Conservation (phyloP, 306 rosid genomes). For the Acacia melanoxylon region DNA sequence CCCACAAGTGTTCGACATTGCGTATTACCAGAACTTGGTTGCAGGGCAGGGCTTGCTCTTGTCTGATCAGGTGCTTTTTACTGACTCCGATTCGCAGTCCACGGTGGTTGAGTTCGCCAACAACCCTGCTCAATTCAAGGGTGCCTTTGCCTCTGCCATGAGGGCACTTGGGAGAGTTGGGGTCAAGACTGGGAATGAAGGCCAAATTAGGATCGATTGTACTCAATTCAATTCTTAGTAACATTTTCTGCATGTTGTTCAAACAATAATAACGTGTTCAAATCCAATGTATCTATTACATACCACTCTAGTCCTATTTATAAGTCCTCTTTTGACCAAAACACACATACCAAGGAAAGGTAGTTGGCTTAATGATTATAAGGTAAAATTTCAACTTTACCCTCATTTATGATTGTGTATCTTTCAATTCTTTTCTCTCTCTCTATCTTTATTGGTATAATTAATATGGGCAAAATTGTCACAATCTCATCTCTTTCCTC, state of each 20-base stretch:
- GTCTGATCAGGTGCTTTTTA: slow-evolving; percentile 66
- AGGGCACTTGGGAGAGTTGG: slow-evolving; percentile 82
- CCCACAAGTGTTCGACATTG: slow-evolving; percentile 55
- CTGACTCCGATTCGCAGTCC: slow-evolving; percentile 36
- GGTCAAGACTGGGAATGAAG: slow-evolving; percentile 60
- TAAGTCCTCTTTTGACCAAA: too few relatives aligned
- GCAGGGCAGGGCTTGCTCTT: slow-evolving; percentile 51
- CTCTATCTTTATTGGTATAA: too few relatives aligned
- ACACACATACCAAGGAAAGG: too few relatives aligned
- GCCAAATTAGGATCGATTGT: slow-evolving; percentile 67
- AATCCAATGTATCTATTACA: too few relatives aligned
- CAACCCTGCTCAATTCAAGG: slow-evolving; percentile 38
- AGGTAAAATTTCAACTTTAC: too few relatives aligned
- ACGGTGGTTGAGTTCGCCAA: slow-evolving; percentile 62
- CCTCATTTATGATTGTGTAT: too few relatives aligned
- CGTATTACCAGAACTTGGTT: slow-evolving; percentile 54
- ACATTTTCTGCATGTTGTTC: neutral
- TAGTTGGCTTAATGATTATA: too few relatives aligned
- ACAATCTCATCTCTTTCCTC: too few relatives aligned
- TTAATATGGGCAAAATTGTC: too few relatives aligned
- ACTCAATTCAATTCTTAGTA: slow-evolving; percentile 50
- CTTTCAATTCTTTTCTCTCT: too few relatives aligned
- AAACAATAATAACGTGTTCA: neutral
- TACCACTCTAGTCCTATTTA: too few relatives aligned
- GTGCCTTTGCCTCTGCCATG: slow-evolving; percentile 63